Evolutionary conservation across 2,329 filamentous ascomycete genomes (phyloP).

Genomic region (Fusarium equiseti): DNA sequence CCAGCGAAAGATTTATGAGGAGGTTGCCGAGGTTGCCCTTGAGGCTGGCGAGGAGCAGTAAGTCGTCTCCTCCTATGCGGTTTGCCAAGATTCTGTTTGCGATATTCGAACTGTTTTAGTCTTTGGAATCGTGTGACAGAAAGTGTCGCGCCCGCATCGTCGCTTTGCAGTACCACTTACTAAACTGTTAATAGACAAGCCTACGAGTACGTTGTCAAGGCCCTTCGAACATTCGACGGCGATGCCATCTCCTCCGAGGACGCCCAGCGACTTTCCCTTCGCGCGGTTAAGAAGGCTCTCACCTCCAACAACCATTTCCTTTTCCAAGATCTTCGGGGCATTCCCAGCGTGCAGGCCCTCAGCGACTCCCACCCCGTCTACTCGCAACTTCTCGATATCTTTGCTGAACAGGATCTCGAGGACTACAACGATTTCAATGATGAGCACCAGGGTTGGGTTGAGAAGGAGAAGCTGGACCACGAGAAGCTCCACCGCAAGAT

Average conservation of each 20-base stretch:
- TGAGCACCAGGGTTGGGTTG: slow-evolving; percentile 87
- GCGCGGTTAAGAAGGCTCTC: slow-evolving; percentile 67
- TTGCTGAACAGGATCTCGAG: slow-evolving; percentile 92
- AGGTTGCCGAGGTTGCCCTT: slow-evolving; percentile 82
- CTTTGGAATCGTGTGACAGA: neutral
- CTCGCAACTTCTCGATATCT: slow-evolving; percentile 94
- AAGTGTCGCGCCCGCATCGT: neutral
- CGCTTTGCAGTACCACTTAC: slow-evolving; percentile 13
- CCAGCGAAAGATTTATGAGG: slow-evolving; percentile 84
- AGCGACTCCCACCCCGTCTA: slow-evolving; percentile 85
- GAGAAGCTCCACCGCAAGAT: slow-evolving; percentile 91
- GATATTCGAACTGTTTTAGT: neutral
- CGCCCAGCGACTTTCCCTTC: slow-evolving; percentile 70
- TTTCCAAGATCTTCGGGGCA: slow-evolving; percentile 84
- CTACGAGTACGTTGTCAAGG: slow-evolving; percentile 76
- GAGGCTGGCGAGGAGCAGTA: slow-evolving; percentile 83
- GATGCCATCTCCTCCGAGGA: slow-evolving; percentile 69
- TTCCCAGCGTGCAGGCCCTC: slow-evolving; percentile 87
- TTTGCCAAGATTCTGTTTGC: slow-evolving; percentile 4
- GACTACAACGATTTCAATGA: slow-evolving; percentile 96
- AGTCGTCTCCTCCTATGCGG: slow-evolving; percentile 52
- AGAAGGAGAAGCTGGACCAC: slow-evolving; percentile 78
- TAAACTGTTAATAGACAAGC: slow-evolving; percentile 60
- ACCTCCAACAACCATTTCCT: slow-evolving; percentile 70
- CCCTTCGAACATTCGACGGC: slow-evolving; percentile 70